Evolutionary conservation across 1,284 basidiomycete species (phyloP).

Genomic region (Cerioporus squamosus): DNA sequence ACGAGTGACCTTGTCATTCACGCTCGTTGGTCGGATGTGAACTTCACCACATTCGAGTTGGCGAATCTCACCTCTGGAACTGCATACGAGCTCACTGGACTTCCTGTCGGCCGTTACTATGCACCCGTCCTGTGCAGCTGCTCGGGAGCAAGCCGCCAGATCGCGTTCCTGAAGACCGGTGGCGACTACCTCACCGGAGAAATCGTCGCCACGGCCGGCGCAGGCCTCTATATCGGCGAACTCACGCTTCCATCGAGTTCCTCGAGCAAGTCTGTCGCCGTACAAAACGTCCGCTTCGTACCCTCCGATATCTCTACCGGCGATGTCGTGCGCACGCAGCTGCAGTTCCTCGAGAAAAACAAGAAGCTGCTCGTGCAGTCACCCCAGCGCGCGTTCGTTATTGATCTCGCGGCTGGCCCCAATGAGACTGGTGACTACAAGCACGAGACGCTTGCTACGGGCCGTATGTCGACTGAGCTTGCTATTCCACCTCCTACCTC

Average conservation of each 20-base stretch:
- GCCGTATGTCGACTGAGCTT: conserved; percentile 60
- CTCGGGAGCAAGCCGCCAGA: conserved; percentile 43
- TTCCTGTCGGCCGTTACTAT: conserved; percentile 69
- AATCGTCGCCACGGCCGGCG: conserved; percentile 62
- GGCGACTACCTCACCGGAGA: conserved; percentile 65
- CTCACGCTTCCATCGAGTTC: conserved; percentile 50
- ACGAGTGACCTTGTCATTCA: conserved; percentile 56
- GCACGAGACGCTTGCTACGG: conserved; percentile 54
- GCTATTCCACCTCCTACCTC: conserved; percentile 39
- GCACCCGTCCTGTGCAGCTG: conserved; percentile 57
- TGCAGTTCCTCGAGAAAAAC: conserved; percentile 56
- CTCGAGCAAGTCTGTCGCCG: conserved; percentile 13
- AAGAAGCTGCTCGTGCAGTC: conserved; percentile 63
- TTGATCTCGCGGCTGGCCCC: conserved; percentile 53
- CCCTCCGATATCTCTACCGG: conserved; percentile 23
- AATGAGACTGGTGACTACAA: conserved; percentile 53
- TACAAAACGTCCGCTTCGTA: conserved; percentile 32
- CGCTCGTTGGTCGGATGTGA: conserved; percentile 66
- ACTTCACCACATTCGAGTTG: conserved; percentile 68
- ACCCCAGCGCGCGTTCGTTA: conserved; percentile 50
- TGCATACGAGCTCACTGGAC: conserved; percentile 53
- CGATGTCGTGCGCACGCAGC: conserved; percentile 33
- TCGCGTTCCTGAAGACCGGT: conserved; percentile 67
- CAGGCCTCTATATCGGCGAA: conserved; percentile 67
- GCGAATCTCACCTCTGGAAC: conserved; percentile 52